These are phyloP conservation scores for Antrodiella citrinella DNA, from an alignment of 768 basidiomycete species.

Conservation along the genomic window DNA sequence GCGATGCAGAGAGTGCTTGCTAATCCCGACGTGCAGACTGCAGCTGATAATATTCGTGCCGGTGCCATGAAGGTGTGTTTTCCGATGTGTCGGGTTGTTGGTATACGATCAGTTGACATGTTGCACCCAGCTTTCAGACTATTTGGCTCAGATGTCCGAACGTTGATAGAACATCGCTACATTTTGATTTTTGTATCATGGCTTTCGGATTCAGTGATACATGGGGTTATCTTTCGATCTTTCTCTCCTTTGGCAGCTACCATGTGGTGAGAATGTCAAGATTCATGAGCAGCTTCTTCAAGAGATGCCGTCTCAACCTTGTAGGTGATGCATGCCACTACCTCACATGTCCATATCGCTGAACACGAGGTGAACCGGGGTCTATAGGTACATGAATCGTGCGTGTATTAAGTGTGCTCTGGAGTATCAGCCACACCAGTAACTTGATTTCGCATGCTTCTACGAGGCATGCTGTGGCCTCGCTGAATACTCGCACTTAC, in stretches of 20 bases:
- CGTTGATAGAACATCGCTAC: constrained; percentile 18
- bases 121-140: constrained; percentile 28
- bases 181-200: background rate
- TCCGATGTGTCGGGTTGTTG: constrained; percentile 20
- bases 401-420: background rate
- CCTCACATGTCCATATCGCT: background rate
- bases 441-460: background rate
- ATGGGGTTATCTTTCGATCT: background rate
- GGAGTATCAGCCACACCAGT: background rate
- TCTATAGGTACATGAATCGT: background rate
- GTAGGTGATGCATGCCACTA: background rate
- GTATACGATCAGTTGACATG: constrained; percentile 38
- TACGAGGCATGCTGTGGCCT: background rate
- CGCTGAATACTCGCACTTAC: background rate
- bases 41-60: constrained; percentile 67
- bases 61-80: constrained; percentile 74
- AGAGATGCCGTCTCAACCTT: too few species aligned
- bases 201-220: background rate
- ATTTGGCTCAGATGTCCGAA: constrained; percentile 61
- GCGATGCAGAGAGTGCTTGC: constrained; percentile 64
- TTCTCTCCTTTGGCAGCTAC: too few species aligned
- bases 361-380: background rate
- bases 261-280: too few species aligned
- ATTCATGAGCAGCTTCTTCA: background rate
- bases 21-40: constrained; percentile 84